Evolutionary conservation across 1,284 basidiomycete species (phyloP).

Genomic region (Microbotryomycetes sp.): DNA sequence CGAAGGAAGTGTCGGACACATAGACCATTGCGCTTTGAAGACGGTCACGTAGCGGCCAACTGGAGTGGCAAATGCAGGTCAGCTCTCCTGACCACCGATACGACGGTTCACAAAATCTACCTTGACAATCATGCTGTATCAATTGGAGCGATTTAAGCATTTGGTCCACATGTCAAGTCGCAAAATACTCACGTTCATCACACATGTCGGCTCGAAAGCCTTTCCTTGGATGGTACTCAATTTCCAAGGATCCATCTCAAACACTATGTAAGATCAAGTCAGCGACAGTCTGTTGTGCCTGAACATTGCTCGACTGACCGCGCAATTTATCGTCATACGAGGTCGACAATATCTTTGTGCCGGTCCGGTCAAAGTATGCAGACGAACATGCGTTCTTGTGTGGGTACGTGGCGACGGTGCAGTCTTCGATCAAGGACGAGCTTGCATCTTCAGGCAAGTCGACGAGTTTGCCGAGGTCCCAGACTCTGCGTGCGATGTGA

Average conservation of each 20-base stretch:
- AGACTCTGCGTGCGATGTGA: slow-evolving; percentile 15
- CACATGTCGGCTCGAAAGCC: not conserved
- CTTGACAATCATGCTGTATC: not conserved
- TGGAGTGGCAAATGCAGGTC: too few relatives aligned
- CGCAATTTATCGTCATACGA: slow-evolving; percentile 44
- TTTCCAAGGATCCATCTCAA: slow-evolving; percentile 35
- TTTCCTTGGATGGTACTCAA: not conserved
- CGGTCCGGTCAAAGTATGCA: slow-evolving; percentile 47
- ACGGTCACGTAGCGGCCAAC: slow-evolving; percentile 46
- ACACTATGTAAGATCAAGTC: slow-evolving; percentile 37
- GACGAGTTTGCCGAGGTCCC: slow-evolving; percentile 29
- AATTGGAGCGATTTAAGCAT: not conserved
- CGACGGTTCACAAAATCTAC: not conserved
- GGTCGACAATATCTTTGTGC: slow-evolving; percentile 42
- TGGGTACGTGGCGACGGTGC: slow-evolving; percentile 35
- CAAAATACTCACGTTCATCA: not conserved
- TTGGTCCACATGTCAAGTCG: not conserved
- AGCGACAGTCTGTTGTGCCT: too few relatives aligned
- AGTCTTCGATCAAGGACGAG: not conserved
- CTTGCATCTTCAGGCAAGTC: not conserved
- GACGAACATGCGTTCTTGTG: slow-evolving; percentile 45
- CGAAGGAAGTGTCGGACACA: slow-evolving; percentile 39
- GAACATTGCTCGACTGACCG: too few relatives aligned
- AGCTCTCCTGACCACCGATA: too few relatives aligned
- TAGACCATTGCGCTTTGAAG: slow-evolving; percentile 45